phyloP scores from a whole-genome alignment of 23 red algal species.

The Pyropia yezoensis region DNA sequence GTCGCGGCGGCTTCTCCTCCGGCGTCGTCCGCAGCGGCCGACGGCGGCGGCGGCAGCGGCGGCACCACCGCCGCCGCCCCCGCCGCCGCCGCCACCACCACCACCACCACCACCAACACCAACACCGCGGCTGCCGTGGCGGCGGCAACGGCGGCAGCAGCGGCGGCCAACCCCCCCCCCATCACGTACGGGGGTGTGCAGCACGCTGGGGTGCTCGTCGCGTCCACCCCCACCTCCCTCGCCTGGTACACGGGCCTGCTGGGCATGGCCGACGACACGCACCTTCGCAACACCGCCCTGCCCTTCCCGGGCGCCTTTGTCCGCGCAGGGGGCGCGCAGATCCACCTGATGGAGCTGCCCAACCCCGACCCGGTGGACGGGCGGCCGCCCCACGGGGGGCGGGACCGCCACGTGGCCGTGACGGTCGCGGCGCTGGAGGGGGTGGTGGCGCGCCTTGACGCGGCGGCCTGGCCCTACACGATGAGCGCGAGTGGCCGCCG shows the following conservation, averaged over 20 bases:
- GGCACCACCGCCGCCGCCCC: too few species aligned
- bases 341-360: conserved; percentile 94
- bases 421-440: conserved; percentile 51
- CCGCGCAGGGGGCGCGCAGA: conserved; percentile 66
- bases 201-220: conserved; percentile 80
- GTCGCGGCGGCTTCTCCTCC: too few species aligned
- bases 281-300: conserved; percentile 65
- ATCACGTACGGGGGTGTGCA: conserved; percentile 54
- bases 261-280: conserved; percentile 75
- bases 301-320: conserved; percentile 88
- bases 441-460: conserved; percentile 29
- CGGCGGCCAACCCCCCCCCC: not conserved
- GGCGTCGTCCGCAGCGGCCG: too few species aligned
- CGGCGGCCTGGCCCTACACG: conserved; percentile 36
- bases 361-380: conserved; percentile 38
- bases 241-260: conserved; percentile 69
- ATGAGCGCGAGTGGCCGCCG: conserved; percentile 76
- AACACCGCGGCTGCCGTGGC: too few species aligned
- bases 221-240: conserved; percentile 29
- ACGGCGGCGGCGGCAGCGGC: too few species aligned
- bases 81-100: too few species aligned
- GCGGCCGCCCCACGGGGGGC: conserved; percentile 82
- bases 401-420: conserved; percentile 49
- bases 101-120: too few species aligned
- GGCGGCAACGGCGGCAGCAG: not conserved